These are phyloP conservation scores for Metschnikowia lachancei DNA, from an alignment of 805 yeast species.

Conservation along the genomic window DNA sequence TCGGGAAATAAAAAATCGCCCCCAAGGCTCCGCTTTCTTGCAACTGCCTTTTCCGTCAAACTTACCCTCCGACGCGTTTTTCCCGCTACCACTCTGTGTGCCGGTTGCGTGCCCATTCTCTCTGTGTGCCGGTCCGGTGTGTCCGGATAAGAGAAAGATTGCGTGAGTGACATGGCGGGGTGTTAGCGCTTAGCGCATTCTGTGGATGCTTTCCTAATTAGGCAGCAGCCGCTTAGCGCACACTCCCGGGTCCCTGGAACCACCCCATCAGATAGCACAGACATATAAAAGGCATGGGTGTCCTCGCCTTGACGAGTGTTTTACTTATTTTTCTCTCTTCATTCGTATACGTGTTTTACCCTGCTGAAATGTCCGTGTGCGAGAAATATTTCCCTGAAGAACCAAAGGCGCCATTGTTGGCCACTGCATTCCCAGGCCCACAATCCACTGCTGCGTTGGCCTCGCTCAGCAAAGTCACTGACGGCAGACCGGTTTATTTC, in stretches of 20 bases:
- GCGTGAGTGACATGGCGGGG: too few relatives aligned
- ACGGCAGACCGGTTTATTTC: slow-evolving; percentile 70
- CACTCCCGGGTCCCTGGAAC: too few relatives aligned
- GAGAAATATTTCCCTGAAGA: slow-evolving; percentile 72
- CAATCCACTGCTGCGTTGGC: slow-evolving; percentile 51
- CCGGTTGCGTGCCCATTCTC: too few relatives aligned
- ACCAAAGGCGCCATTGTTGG: slow-evolving; percentile 67
- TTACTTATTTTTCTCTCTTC: background rate
- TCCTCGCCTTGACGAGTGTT: slow-evolving; percentile 1
- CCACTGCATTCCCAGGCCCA: slow-evolving; percentile 78
- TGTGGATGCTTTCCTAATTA: background rate
- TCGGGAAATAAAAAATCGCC: too few relatives aligned
- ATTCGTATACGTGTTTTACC: slow-evolving; percentile 3
- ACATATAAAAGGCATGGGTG: slow-evolving; percentile 8
- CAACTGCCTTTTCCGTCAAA: too few relatives aligned
- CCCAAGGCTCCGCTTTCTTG: too few relatives aligned
- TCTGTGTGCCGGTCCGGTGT: too few relatives aligned
- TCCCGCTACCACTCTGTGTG: too few relatives aligned
- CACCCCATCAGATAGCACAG: background rate
- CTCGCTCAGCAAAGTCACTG: slow-evolving; percentile 61
- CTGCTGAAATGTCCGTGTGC: slow-evolving; percentile 39
- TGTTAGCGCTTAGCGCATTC: too few relatives aligned
- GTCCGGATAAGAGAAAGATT: too few relatives aligned
- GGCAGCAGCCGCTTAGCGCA: slow-evolving; percentile 4
- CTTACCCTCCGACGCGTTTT: too few relatives aligned